Evolutionary conservation across 257 asterid species (phyloP), one percentile per base, ranked within the genome.

Genomic region (Thymus quinquecostatus): DNA sequence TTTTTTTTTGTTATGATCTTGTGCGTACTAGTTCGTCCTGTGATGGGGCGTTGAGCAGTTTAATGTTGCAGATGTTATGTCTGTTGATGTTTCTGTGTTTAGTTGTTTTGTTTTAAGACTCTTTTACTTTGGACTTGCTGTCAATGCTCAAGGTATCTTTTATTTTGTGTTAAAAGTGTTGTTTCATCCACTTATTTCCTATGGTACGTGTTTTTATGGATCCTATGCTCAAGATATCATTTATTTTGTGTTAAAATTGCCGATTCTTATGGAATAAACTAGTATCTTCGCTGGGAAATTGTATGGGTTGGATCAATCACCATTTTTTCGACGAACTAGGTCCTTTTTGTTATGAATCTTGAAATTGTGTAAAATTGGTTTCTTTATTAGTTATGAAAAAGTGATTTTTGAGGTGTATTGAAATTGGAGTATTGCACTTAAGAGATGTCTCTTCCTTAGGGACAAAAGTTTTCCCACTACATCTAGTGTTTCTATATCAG

Each of bases 1-100:
- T 32, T 68, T 67, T 51, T 51, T 28, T 72, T 61, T 45, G 34
- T 47, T 68, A 28, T 33, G 70, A 43, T 71, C 38, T 45, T 13
- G 8, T 56, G 47, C 71, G n/a, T 62, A 65, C 54, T 73, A 7
- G 73, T 57, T 61, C 53, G 27, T 9, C 3, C 13, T 28, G 6
- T 38, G 41, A 49, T 43, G 21, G 36, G 58, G 53, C 51, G 7
- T 10, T 70, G n/a, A 36, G 38, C 69, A 34, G 50, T 50, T 29
- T 51, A 34, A 5, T 28, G 72, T 29, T 21, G 59, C 5, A 60
- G 49, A 64, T 53, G 1, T 3, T 62, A 6, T 33, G 29, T 41
- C 44, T 64, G 32, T 70, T 8, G 40, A 4, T 32, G 10, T 64
- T 50, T 34, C 40, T 11, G 5, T 49, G 41, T 38, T 4, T 38